Evolutionary conservation across 2,329 filamentous ascomycete genomes (phyloP), one percentile per base, ranked within the genome.

Genomic region (Niveomyces coronatus): DNA sequence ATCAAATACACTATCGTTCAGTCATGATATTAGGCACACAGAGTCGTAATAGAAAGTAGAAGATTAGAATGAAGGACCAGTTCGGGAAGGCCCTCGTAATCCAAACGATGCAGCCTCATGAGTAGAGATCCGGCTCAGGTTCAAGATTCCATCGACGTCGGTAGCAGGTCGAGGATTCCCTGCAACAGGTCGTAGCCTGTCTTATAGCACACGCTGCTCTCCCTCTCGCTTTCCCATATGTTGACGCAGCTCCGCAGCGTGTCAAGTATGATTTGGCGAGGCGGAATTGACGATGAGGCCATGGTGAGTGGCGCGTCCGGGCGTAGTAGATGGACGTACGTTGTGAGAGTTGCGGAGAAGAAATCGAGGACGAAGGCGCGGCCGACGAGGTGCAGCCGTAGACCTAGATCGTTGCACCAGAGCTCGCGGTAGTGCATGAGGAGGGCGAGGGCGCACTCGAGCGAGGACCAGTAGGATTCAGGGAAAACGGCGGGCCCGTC

Each of bases 391-490:
- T 58, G 52, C 16, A 55, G 43, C 9, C 53, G 46, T 33, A 50
- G 42, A 17, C 18, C 32, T 9, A 44, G 39, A 10, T 55, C 54
- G 20, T 47, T 45, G 8, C 52, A 49, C 53, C 54, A 59, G 27
- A 61, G 45, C 38, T 60, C 55, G 30, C 56, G 54, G 30, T 59
- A 59, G 39, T 59, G 55, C 31, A 60, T 49, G 4, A 60, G 47
- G 17, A 61, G 45, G 8, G 56, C 55, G 5, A 60, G 50, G 0
- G 56, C 57, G 45, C 57, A 61, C 46, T 59, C 55, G 14, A 61
- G 47, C 7, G 57, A 61, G 14, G 52, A 54, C 55, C 57, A 60
- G 47, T 58, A 58, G 20, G 55, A 55, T 39, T 59, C 55, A 5
- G 57, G 53, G 34, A 53, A 59, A 46, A 55, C 35, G 34, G 45